Conservation (phyloP, 805 yeast genomes). For the Starmerella bombicola region DNA sequence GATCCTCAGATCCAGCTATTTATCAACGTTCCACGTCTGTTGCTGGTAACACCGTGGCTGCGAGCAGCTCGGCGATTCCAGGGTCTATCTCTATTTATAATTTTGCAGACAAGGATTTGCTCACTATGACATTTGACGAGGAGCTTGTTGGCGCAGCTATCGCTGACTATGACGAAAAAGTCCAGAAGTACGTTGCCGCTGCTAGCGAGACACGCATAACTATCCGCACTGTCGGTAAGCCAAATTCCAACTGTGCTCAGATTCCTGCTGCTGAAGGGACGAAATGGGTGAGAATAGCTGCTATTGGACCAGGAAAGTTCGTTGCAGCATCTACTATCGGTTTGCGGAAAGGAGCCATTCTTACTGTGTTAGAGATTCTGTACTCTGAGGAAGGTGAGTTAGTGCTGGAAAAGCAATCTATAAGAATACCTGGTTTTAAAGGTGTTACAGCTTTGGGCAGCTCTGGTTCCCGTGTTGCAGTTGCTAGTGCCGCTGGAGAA, state of each 20-base stretch:
- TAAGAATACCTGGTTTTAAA: conserved; percentile 10
- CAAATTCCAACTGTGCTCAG: background rate
- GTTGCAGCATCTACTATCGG: conserved; percentile 15
- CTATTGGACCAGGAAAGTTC: conserved; percentile 7
- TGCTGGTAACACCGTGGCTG: conserved; percentile 6
- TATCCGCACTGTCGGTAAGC: conserved; percentile 8
- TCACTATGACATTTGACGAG: conserved; percentile 1
- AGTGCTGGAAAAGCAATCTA: background rate
- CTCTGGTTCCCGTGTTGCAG: conserved; percentile 15
- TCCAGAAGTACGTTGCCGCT: conserved; percentile 9
- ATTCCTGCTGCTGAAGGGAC: conserved; percentile 3
- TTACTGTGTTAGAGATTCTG: conserved; percentile 8
- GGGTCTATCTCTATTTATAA: conserved; percentile 8
- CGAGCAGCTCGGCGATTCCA: conserved; percentile 8
- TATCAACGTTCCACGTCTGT: conserved; percentile 19
- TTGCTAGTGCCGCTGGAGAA: conserved; percentile 21
- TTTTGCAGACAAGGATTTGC: conserved; percentile 1
- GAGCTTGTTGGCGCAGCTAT: conserved; percentile 9
- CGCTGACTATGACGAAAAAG: conserved; percentile 10
- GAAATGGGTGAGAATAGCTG: conserved; percentile 16
- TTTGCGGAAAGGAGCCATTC: conserved; percentile 8
- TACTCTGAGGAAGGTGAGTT: conserved; percentile 4
- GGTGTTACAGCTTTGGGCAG: conserved; percentile 20
- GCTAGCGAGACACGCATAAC: conserved; percentile 8
- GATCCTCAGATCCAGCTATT: conserved; percentile 5